These are phyloP conservation scores for Stachybotrys chartarum DNA, from an alignment of 2,329 filamentous ascomycete genomes.

Conservation along the genomic window DNA sequence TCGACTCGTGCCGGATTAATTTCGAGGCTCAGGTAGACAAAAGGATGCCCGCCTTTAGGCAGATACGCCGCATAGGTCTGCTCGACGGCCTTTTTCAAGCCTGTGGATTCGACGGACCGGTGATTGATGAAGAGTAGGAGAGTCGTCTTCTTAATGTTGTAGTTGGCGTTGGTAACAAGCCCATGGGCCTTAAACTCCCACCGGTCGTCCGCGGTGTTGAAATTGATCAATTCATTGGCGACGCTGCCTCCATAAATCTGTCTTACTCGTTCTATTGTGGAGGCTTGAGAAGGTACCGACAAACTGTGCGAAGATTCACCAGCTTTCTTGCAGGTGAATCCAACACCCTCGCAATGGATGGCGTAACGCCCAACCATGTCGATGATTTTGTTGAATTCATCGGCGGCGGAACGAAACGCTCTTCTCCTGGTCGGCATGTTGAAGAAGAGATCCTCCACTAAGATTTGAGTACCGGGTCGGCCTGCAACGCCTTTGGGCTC, in stretches of 20 bases:
- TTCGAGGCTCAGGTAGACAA: conserved; percentile 84
- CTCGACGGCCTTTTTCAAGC: conserved; percentile 84
- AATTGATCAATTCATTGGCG: conserved; percentile 80
- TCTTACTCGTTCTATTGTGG: conserved; percentile 74
- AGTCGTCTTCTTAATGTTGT: conserved; percentile 82
- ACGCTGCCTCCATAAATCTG: conserved; percentile 80
- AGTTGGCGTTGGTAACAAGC: conserved; percentile 87
- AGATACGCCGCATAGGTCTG: conserved; percentile 82
- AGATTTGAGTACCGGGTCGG: conserved; percentile 86
- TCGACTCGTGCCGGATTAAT: conserved; percentile 91
- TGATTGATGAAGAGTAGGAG: conserved; percentile 95
- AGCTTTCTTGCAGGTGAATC: conserved; percentile 94
- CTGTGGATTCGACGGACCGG: conserved; percentile 81
- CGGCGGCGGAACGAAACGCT: conserved; percentile 84
- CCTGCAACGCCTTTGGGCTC: conserved; percentile 87
- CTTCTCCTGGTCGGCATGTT: conserved; percentile 83
- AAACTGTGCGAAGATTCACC: conserved; percentile 80
- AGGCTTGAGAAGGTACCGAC: conserved; percentile 67
- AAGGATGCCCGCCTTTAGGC: conserved; percentile 90
- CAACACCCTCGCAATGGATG: conserved; percentile 83
- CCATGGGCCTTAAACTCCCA: conserved; percentile 81
- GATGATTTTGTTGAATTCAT: conserved; percentile 97
- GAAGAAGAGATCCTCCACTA: conserved; percentile 95
- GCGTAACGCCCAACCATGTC: conserved; percentile 92
- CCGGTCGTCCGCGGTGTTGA: conserved; percentile 62